Conservation (phyloP, 2,329 filamentous ascomycete genomes). For the Sporothrix phasma region DNA sequence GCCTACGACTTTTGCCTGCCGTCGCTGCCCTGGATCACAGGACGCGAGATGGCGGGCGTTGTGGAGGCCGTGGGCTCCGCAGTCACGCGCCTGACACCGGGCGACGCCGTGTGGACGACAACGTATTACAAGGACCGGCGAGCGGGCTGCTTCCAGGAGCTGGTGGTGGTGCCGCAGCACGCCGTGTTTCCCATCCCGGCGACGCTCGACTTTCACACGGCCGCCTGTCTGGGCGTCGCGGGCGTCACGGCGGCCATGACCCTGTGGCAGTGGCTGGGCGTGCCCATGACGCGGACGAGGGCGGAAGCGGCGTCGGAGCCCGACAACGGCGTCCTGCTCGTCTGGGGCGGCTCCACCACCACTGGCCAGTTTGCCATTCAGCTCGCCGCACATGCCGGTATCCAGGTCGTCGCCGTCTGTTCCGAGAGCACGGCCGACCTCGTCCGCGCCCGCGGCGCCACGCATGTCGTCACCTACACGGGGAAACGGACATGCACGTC, state of each 20-base stretch:
- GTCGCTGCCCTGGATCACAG: constrained; percentile 17
- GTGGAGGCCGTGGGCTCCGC: constrained; percentile 15
- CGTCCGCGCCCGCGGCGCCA: constrained; percentile 25
- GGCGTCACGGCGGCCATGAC: constrained; percentile 34
- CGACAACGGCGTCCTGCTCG: constrained; percentile 23
- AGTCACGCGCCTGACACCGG: constrained; percentile 22
- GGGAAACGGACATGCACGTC: constrained; percentile 27
- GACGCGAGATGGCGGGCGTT: constrained; percentile 19
- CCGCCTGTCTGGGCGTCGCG: constrained; percentile 32
- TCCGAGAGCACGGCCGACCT: constrained; percentile 26
- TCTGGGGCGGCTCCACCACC: constrained; percentile 34
- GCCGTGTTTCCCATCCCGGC: constrained; percentile 32
- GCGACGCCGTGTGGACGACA: constrained; percentile 27
- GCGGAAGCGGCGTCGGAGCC: too few species aligned
- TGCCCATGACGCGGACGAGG: too few species aligned
- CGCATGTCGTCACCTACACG: constrained; percentile 27
- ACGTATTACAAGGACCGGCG: constrained; percentile 32
- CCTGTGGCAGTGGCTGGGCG: constrained; percentile 31
- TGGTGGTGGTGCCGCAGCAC: constrained; percentile 31
- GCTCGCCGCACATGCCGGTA: constrained; percentile 26
- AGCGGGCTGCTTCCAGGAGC: constrained; percentile 34
- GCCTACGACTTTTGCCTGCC: constrained; percentile 35
- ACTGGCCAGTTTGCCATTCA: constrained; percentile 34
- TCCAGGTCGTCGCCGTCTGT: constrained; percentile 29
- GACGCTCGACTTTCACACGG: constrained; percentile 26